phyloP scores from a whole-genome alignment of 352 stramenopile species.

The Pythium dissotocum region DNA sequence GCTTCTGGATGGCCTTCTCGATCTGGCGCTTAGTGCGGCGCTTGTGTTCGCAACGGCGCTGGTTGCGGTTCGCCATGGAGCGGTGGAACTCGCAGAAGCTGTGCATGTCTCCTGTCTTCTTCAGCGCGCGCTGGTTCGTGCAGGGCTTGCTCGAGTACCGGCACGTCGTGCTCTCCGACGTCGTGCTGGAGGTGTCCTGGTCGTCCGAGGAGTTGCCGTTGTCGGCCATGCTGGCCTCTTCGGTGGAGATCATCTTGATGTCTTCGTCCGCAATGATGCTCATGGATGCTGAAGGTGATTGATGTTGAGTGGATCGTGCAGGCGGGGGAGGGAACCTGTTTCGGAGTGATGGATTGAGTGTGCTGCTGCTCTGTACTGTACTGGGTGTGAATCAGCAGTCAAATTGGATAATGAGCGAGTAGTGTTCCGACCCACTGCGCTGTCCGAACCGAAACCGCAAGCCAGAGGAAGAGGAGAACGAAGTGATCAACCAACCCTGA shows the following conservation, averaged over 20 bases:
- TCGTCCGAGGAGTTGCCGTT: background rate
- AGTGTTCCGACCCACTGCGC: too few species aligned
- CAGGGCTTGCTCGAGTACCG: conserved; percentile 30
- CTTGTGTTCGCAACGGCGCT: conserved; percentile 25
- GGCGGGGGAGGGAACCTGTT: too few species aligned
- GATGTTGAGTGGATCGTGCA: background rate
- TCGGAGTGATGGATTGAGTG: too few species aligned
- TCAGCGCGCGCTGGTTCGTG: conserved; percentile 15
- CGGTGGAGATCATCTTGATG: conserved; percentile 1
- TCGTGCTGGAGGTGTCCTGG: background rate
- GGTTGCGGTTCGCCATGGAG: conserved; percentile 29
- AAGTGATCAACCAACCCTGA: too few species aligned
- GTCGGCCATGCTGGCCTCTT: background rate
- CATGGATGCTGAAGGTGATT: background rate
- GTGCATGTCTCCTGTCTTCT: conserved; percentile 27
- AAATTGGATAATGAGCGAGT: background rate
- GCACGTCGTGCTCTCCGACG: conserved; percentile 12
- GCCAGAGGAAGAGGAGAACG: too few species aligned
- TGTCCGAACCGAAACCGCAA: background rate
- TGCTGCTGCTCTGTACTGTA: background rate
- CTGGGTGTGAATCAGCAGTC: background rate
- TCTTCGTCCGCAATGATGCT: background rate
- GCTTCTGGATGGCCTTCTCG: conserved; percentile 12
- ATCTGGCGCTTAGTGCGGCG: conserved; percentile 16
- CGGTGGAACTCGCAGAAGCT: conserved; percentile 32